A percentile compares a stretch with the other conserved stretches of the same genome.
Evolutionary conservation across 2,329 filamentous ascomycete species (phyloP).

Genomic region (Colletotrichum lindemuthianum): DNA sequence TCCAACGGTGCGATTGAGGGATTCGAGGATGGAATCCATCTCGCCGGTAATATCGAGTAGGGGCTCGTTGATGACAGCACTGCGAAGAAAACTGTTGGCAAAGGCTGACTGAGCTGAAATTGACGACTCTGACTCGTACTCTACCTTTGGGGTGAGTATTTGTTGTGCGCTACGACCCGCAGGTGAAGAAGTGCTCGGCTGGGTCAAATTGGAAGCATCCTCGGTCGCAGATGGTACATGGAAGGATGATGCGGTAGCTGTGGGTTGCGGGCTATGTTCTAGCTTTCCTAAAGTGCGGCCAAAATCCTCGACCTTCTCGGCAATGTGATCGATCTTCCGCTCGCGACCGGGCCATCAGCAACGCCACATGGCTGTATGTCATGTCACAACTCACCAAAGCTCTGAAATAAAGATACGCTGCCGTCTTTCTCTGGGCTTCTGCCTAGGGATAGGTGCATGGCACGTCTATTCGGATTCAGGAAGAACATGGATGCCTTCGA

Average conservation of each 20-base stretch:
- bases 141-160: conserved; percentile 17
- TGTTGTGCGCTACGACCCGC: background rate
- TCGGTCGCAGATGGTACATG: too few relatives aligned
- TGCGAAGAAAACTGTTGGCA: conserved; percentile 38
- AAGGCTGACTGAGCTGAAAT: conserved; percentile 39
- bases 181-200: background rate
- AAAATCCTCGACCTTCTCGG: conserved; percentile 26
- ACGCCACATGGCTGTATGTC: background rate
- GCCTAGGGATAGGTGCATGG: conserved; percentile 19
- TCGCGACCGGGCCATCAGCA: conserved; percentile 3
- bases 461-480: conserved; percentile 14
- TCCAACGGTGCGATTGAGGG: conserved; percentile 31
- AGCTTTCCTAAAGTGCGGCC: conserved; percentile 1
- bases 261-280: background rate
- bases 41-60: conserved; percentile 35
- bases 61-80: conserved; percentile 35
- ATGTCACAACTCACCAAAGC: conserved; percentile 11
- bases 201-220: background rate
- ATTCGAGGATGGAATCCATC: conserved; percentile 37
- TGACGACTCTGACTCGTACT: conserved; percentile 38
- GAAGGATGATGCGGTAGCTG: conserved; percentile 19
- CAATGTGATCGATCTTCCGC: conserved; percentile 19
- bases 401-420: conserved; percentile 27
- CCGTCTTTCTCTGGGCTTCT: conserved; percentile 14
- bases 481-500: conserved; percentile 20